A percentile compares a stretch with the other conserved stretches of the same genome.
These are phyloP conservation scores for Onygenales sp. DNA, from an alignment of 2,329 filamentous ascomycete species.

Conservation along the genomic window DNA sequence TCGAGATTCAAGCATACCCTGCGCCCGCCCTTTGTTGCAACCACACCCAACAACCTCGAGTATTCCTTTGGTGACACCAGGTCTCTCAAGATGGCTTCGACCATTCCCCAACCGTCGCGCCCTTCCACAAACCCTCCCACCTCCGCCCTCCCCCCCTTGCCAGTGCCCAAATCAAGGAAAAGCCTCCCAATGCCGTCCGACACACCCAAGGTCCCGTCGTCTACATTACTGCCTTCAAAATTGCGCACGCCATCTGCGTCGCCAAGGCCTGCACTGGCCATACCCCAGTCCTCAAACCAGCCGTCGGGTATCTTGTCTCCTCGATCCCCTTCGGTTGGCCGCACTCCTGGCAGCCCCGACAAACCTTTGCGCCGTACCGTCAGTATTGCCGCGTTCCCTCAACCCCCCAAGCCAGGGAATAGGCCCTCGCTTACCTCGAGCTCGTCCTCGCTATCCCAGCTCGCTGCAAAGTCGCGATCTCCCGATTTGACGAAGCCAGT, in stretches of 20 bases:
- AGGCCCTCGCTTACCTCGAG: constrained; percentile 42
- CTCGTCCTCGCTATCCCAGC: constrained; percentile 14
- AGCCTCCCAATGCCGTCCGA: constrained; percentile 44
- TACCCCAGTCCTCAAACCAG: constrained; percentile 40
- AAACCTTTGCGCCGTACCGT: constrained; percentile 76
- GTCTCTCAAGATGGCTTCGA: constrained; percentile 44
- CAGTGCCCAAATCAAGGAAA: constrained; percentile 63
- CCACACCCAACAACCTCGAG: too few species aligned
- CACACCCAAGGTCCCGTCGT: constrained; percentile 34
- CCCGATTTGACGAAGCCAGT: constrained; percentile 38
- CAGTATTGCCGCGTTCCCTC: constrained; percentile 89
- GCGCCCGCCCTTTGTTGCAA: too few species aligned
- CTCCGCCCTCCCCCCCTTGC: constrained; percentile 63
- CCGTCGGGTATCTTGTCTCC: constrained; percentile 48
- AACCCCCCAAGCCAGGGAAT: constrained; percentile 62
- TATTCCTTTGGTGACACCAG: not conserved
- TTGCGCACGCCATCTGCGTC: constrained; percentile 53
- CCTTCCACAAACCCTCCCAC: constrained; percentile 57
- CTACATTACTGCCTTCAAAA: constrained; percentile 41
- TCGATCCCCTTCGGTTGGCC: constrained; percentile 47
- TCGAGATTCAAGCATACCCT: too few species aligned
- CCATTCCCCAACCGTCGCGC: constrained; percentile 57
- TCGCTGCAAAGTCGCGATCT: constrained; percentile 12
- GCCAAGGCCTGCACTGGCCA: constrained; percentile 39
- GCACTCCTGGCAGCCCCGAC: constrained; percentile 43